Conservation (phyloP, 345 rosid species). For the Hibiscus tridactylites region DNA sequence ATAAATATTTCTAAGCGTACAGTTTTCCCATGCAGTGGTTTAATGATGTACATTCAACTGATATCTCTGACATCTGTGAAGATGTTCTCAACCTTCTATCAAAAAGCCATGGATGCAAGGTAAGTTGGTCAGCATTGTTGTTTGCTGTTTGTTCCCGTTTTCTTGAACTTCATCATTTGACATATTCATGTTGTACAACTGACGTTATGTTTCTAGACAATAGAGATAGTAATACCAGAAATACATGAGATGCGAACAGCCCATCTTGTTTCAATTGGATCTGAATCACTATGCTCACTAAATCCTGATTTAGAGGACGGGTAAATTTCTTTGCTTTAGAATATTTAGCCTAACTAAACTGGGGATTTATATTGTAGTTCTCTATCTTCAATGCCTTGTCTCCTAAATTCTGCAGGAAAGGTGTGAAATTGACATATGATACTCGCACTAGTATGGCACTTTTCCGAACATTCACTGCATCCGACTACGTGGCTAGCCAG, state of each 20-base stretch:
- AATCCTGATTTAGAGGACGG: slow-evolving; percentile 62
- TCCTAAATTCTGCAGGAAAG: slow-evolving; percentile 42
- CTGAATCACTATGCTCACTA: slow-evolving; percentile 29
- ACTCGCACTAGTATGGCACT: slow-evolving; percentile 58
- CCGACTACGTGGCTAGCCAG: slow-evolving; percentile 72
- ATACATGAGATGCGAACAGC: slow-evolving; percentile 74
- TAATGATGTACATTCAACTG: slow-evolving; percentile 70
- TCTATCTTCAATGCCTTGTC: not conserved
- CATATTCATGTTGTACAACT: not conserved
- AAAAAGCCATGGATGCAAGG: slow-evolving; percentile 65
- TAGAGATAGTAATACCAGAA: slow-evolving; percentile 79
- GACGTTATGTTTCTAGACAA: slow-evolving; percentile 30
- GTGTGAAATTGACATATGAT: slow-evolving; percentile 45
- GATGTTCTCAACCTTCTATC: slow-evolving; percentile 51
- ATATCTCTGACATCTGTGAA: slow-evolving; percentile 69
- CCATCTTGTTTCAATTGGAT: slow-evolving; percentile 71
- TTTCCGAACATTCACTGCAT: slow-evolving; percentile 66
- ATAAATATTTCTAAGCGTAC: not conserved
- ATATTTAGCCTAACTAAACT: slow-evolving; percentile 7
- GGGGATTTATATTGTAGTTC: not conserved
- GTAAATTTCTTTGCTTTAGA: slow-evolving; percentile 28
- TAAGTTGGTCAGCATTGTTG: slow-evolving; percentile 24
- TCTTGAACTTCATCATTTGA: not conserved
- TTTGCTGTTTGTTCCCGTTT: not conserved
- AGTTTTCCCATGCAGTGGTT: slow-evolving; percentile 58